A percentile compares a stretch with the other conserved stretches of the same genome.
These are phyloP conservation scores for Prunus yedoensis DNA, from an alignment of 331 rosid species.

Conservation along the genomic window DNA sequence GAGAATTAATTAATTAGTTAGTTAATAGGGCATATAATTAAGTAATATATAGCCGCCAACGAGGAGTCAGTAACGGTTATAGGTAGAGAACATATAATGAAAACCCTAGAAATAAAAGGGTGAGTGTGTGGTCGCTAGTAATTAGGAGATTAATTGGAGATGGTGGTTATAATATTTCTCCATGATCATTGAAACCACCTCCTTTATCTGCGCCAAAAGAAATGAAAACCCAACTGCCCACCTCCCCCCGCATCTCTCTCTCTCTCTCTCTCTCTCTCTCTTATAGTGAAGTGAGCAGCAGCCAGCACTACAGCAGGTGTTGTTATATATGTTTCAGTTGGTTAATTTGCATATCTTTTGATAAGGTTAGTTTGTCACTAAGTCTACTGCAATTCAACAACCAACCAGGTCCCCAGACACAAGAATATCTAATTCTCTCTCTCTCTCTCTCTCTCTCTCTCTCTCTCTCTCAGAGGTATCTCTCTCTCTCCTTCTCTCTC, in stretches of 20 bases:
- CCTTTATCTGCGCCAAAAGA: slow-evolving; percentile 21
- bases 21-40: neutral
- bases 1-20: neutral
- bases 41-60: slow-evolving; percentile 12
- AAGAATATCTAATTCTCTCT: neutral
- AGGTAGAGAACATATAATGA: neutral
- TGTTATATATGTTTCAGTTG: slow-evolving; percentile 4
- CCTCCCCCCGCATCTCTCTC: slow-evolving; percentile 18
- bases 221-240: slow-evolving; percentile 16
- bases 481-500: neutral
- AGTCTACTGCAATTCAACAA: slow-evolving; percentile 24
- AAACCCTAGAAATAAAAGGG: slow-evolving; percentile 21
- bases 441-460: neutral
- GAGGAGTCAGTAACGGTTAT: slow-evolving; percentile 10
- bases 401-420: neutral
- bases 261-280: slow-evolving; percentile 10
- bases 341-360: neutral
- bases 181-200: neutral
- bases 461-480: neutral
- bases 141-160: slow-evolving; percentile 10
- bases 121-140: neutral
- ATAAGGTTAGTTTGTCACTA: neutral
- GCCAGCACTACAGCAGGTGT: slow-evolving; percentile 9
- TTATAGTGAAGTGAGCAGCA: neutral
- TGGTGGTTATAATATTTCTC: slow-evolving; percentile 1